Evolutionary conservation across 1,284 basidiomycete genomes (phyloP).

Genomic region (Ganoderma multipileum): DNA sequence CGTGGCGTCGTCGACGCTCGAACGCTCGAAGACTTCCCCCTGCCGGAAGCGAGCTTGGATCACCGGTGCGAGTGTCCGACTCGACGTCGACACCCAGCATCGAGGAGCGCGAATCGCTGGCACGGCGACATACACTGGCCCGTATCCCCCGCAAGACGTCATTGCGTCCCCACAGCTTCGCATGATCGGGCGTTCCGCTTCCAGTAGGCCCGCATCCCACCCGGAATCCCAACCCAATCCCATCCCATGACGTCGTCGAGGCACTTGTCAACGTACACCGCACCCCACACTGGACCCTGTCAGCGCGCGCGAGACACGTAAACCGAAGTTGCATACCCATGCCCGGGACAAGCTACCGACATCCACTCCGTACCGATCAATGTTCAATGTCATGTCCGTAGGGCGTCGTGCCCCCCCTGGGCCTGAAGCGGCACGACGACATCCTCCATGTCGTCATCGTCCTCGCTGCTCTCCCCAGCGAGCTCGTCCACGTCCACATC

Average conservation of each 20-base stretch:
- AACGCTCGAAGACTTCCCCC: background rate
- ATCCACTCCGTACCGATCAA: background rate
- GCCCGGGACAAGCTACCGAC: slow-evolving; percentile 2
- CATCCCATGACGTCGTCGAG: background rate
- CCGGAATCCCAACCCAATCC: background rate
- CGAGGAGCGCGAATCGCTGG: background rate
- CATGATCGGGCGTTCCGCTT: background rate
- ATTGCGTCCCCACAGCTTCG: background rate
- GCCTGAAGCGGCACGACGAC: slow-evolving; percentile 25
- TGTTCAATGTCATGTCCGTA: slow-evolving; percentile 28
- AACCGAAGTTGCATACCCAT: background rate
- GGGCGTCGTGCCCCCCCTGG: slow-evolving; percentile 12
- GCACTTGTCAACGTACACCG: background rate
- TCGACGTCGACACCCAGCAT: background rate
- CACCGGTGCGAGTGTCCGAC: background rate
- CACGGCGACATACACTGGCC: background rate
- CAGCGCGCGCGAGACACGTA: background rate
- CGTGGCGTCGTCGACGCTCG: background rate
- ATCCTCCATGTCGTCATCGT: slow-evolving; percentile 31
- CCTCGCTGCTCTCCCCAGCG: slow-evolving; percentile 22
- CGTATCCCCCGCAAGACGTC: background rate
- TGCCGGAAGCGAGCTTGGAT: background rate
- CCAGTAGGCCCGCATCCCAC: background rate
- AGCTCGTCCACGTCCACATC: slow-evolving; percentile 16
- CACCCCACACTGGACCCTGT: background rate